Base-by-base conservation (phyloP, 2,329 filamentous ascomycete genomes). In the Diaporthe ilicicola region DNA sequence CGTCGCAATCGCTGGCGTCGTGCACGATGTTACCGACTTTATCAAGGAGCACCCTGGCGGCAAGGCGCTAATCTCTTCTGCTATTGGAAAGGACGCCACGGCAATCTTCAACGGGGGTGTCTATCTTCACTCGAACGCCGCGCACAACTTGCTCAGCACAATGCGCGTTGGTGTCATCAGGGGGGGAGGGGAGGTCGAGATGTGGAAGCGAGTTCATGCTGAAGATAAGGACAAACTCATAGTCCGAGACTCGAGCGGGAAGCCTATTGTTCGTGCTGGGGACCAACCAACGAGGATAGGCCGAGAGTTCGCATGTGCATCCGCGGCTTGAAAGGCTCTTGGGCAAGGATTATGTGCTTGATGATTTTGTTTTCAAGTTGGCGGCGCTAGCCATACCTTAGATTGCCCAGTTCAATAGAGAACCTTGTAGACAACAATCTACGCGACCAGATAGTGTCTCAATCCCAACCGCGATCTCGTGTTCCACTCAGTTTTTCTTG, bases 21-120 rank as follows among this genome's bases (percentile, higher is more conserved):
- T 97, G 69, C 94, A 97, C 84, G 94, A 97, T 77, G 90, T 97
- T 29, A 89, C 89, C 75, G 87, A 93, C 80, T 97, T 97, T 83
- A 92, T 96, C 85, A 92, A 93, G 82, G 92, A 95, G 77, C 94
- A 97, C 82, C 94, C 94, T 15, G 94, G 94, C 86, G 94, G 94
- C 79, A 94, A 93, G 86, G 92, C 93, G 51, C 91, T 97, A 84
- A 96, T 97, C 84, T 89, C 85, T 75, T 93, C 92, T 34, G 93
- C 91, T 65, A 89, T 97, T 69, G 94, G 94, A 80, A 96, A 96
- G 86, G 94, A 97, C 74, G 93, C 93, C 67, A 96, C 94, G 19
- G 93, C 93, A 76, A 94, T 95, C 84, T 97, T 97, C 89, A 97
- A 97, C 82, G 94, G 94, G 74, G 94, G 94, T 83, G 92, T 97